Evolutionary conservation across 208 protist genomes (phyloP).

Genomic region (Naegleria fowleri): DNA sequence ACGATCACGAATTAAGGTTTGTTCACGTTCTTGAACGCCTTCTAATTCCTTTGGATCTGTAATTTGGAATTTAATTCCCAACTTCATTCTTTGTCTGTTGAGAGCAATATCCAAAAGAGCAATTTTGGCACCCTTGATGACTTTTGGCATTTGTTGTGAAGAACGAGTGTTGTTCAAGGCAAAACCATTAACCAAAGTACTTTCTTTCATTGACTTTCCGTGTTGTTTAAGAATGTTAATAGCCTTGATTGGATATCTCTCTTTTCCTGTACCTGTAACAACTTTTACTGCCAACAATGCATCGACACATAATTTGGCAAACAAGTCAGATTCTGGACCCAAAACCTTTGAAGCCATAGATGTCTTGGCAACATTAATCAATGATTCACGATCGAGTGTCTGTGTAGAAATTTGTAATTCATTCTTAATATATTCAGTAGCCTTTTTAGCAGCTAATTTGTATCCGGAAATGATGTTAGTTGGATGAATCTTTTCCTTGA

Average conservation of each 20-base stretch:
- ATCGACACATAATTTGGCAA: constrained; percentile 65
- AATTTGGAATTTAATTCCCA: constrained; percentile 95
- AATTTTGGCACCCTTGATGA: constrained; percentile 91
- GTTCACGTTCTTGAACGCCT: constrained; percentile 89
- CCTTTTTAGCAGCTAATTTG: constrained; percentile 90
- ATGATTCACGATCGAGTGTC: constrained; percentile 80
- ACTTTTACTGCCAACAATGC: constrained; percentile 19
- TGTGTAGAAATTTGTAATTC: constrained; percentile 71
- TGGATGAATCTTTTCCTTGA: constrained; percentile 93
- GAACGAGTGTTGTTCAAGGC: constrained; percentile 92
- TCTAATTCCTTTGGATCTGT: constrained; percentile 94
- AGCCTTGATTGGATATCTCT: constrained; percentile 92
- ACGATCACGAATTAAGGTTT: constrained; percentile 93
- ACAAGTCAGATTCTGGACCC: constrained; percentile 86
- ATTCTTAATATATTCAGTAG: constrained; percentile 88
- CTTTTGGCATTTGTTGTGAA: constrained; percentile 94
- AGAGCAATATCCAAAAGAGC: constrained; percentile 98
- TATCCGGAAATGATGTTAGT: constrained; percentile 98
- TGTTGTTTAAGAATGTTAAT: constrained; percentile 97
- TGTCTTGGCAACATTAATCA: constrained; percentile 96
- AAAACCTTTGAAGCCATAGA: constrained; percentile 99
- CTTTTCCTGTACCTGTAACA: constrained; percentile 31
- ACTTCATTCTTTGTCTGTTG: constrained; percentile 86
- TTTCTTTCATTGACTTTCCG: constrained; percentile 87
- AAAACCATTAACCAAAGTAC: constrained; percentile 83